These are phyloP conservation scores for Marsdenia floribunda DNA, from an alignment of 257 asterid genomes.

Conservation along the genomic window DNA sequence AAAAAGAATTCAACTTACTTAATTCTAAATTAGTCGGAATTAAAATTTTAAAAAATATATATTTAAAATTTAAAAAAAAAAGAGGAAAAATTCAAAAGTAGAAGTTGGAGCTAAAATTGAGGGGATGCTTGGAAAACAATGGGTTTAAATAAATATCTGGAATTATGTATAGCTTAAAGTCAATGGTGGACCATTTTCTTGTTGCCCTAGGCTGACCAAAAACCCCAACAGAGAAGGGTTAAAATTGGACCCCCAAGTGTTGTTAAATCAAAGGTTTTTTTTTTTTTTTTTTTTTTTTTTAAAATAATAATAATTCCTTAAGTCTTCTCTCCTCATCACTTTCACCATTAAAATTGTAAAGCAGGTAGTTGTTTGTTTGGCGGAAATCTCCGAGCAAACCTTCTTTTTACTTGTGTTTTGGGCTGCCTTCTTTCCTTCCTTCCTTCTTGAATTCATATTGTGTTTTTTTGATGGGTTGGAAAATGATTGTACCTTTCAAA, in stretches of 20 bases:
- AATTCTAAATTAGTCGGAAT: too few species aligned
- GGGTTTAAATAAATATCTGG: neutral
- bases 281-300: too few species aligned
- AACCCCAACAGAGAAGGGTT: neutral
- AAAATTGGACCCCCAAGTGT: slow-evolving; percentile 12
- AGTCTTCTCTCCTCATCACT: slow-evolving; percentile 7
- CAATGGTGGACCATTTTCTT: slow-evolving; percentile 21
- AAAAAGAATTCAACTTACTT: too few species aligned
- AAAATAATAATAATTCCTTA: neutral
- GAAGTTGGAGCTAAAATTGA: neutral
- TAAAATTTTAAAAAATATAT: too few species aligned
- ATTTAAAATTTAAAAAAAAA: too few species aligned
- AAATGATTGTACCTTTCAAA: neutral
- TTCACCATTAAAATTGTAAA: slow-evolving; percentile 21
- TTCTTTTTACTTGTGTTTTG: neutral
- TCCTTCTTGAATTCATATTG: neutral
- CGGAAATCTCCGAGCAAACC: neutral
- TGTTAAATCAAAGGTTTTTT: neutral
- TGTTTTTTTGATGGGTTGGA: neutral
- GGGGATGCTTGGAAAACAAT: neutral
- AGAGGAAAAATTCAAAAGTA: neutral
- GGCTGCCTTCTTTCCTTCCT: neutral
- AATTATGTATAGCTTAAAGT: slow-evolving; percentile 14
- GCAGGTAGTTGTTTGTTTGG: slow-evolving; percentile 1
- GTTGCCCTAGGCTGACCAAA: slow-evolving; percentile 4